These are phyloP conservation scores for Panaeolus papilionaceus DNA, from an alignment of 768 basidiomycete species.

Conservation along the genomic window DNA sequence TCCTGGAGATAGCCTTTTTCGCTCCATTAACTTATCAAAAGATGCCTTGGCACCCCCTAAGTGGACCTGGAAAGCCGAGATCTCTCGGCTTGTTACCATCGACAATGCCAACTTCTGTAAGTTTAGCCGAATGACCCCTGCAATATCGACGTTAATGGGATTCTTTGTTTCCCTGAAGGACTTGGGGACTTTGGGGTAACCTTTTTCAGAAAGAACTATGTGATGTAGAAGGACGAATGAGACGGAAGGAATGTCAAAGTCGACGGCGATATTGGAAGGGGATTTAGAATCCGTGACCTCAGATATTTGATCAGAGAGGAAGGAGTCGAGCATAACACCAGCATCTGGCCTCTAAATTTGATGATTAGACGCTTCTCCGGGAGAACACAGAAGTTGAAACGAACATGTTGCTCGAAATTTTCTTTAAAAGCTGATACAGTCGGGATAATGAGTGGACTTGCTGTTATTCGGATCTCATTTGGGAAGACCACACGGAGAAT, in stretches of 20 bases:
- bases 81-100: conserved; percentile 26
- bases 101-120: conserved; percentile 30
- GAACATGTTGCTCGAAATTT: conserved; percentile 13
- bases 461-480: background rate
- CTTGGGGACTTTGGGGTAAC: conserved; percentile 35
- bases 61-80: conserved; percentile 28
- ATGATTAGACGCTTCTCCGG: background rate
- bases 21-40: conserved; percentile 40
- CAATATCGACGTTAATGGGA: conserved; percentile 39
- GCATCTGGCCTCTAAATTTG: conserved; percentile 11
- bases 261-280: conserved; percentile 39
- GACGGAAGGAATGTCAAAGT: conserved; percentile 46
- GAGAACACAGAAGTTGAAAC: conserved; percentile 20
- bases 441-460: background rate
- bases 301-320: conserved; percentile 34
- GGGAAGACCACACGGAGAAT: conserved; percentile 4
- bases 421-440: conserved; percentile 12
- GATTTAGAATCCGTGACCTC: conserved; percentile 32
- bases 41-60: conserved; percentile 29
- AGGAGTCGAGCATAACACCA: conserved; percentile 17
- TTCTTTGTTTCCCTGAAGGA: conserved; percentile 24
- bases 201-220: conserved; percentile 42
- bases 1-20: conserved; percentile 33
- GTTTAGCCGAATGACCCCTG: conserved; percentile 33
- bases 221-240: conserved; percentile 55